Evolutionary conservation across 495 filamentous ascomycete genomes (phyloP).

Genomic region (Neurospora intermedia): DNA sequence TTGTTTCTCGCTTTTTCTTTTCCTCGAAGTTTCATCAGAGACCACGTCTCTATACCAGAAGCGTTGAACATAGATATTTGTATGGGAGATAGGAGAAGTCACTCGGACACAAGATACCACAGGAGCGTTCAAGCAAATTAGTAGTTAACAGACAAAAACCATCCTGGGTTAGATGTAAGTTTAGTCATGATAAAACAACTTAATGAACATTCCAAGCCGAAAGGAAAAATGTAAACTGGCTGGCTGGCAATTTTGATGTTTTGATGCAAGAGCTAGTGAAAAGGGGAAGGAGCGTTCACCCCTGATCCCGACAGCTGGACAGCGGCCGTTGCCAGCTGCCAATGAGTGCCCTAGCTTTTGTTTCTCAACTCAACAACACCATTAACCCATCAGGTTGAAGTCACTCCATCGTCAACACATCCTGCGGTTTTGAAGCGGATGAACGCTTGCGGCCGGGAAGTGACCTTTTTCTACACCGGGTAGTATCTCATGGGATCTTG

Average conservation of each 20-base stretch:
- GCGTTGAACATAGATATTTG: neutral
- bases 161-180: too few relatives aligned
- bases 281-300: neutral
- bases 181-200: too few relatives aligned
- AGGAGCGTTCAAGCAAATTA: neutral
- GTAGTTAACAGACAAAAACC: neutral
- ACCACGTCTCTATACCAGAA: neutral
- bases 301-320: neutral
- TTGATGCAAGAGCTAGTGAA: neutral
- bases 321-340: neutral
- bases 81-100: neutral
- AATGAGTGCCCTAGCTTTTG: neutral
- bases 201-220: neutral
- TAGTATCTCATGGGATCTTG: neutral
- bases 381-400: neutral
- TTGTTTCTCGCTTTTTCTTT: neutral
- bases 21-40: neutral
- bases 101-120: neutral
- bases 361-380: neutral
- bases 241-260: neutral
- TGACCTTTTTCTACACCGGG: neutral
- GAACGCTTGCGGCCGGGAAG: neutral
- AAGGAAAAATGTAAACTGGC: neutral
- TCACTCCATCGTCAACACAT: neutral
- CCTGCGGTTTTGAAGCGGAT: neutral